Conservation (phyloP, 257 asterid genomes). For the Capsicum chinense region DNA sequence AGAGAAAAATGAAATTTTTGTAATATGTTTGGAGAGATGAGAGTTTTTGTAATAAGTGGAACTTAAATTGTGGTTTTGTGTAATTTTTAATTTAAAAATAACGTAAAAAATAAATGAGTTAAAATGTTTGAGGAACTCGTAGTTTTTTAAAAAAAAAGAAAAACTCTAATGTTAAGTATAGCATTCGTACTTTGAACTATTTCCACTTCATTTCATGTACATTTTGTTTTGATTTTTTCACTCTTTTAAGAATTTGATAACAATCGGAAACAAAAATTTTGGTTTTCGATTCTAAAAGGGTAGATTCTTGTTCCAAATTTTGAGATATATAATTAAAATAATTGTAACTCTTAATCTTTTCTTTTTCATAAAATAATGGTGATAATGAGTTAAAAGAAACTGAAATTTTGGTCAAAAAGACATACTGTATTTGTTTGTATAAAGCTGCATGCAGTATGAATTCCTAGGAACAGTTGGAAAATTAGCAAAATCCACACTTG, state of each 20-base stretch:
- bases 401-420: constrained; percentile 21
- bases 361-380: not conserved
- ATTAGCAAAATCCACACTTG: not conserved
- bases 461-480: not conserved
- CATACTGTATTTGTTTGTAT: not conserved
- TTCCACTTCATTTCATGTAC: not conserved
- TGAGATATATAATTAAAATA: not conserved
- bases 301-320: not conserved
- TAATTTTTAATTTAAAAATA: too few relatives aligned
- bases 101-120: not conserved
- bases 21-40: too few relatives aligned
- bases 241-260: not conserved
- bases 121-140: not conserved
- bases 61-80: too few relatives aligned
- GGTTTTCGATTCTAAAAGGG: not conserved
- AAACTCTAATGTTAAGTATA: not conserved
- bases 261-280: not conserved
- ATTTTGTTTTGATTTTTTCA: not conserved
- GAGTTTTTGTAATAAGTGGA: too few relatives aligned
- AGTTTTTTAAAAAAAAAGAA: not conserved
- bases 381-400: not conserved
- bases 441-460: constrained; percentile 19
- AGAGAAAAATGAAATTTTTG: too few relatives aligned
- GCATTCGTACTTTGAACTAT: not conserved
- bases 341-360: too few relatives aligned